phyloP scores from a whole-genome alignment of 768 basidiomycete species.

The Kwoniella heveanensis region DNA sequence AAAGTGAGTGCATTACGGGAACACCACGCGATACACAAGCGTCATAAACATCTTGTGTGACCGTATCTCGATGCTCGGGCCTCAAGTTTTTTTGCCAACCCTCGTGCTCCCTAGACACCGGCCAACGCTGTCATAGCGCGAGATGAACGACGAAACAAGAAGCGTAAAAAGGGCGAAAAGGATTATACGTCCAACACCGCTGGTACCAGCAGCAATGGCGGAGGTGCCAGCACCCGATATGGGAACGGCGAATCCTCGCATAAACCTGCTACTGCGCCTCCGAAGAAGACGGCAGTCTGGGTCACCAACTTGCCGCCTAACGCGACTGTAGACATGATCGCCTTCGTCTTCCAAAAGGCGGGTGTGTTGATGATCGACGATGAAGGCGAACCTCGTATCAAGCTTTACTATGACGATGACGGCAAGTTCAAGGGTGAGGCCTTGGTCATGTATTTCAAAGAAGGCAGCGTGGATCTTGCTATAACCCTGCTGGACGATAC shows the following conservation, averaged over 20 bases:
- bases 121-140: conserved; percentile 73
- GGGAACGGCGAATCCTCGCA: conserved; percentile 63
- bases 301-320: conserved; percentile 80
- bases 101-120: too few relatives aligned
- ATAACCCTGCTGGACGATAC: conserved; percentile 85
- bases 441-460: conserved; percentile 94
- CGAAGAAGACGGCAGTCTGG: conserved; percentile 91
- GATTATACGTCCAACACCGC: conserved; percentile 69
- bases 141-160: conserved; percentile 58
- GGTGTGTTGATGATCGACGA: conserved; percentile 93
- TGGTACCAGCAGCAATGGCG: background rate
- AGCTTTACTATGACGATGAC: conserved; percentile 86
- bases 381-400: conserved; percentile 87
- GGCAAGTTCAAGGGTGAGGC: conserved; percentile 92
- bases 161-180: conserved; percentile 62
- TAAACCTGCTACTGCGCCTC: conserved; percentile 64
- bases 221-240: conserved; percentile 50
- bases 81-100: too few relatives aligned
- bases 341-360: conserved; percentile 84
- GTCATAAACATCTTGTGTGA: too few relatives aligned
- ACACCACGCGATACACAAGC: too few relatives aligned
- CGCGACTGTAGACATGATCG: conserved; percentile 71
- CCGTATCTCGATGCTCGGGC: too few relatives aligned
- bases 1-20: conserved; percentile 68
- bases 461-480: conserved; percentile 87